Evolutionary conservation across 257 asterid genomes (phyloP).

Genomic region (Asclepias syriaca): DNA sequence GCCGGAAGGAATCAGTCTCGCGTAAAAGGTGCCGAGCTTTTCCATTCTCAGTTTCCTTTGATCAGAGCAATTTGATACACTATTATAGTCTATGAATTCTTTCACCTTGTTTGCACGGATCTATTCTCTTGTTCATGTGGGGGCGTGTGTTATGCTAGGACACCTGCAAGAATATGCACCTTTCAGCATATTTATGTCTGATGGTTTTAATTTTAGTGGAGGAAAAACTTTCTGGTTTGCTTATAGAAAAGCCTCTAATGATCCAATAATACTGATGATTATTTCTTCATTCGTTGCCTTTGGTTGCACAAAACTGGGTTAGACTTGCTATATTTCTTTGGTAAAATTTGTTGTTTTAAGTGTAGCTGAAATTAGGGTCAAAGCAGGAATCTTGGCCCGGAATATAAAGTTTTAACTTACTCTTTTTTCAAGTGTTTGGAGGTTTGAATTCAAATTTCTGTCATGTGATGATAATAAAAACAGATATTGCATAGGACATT

Average conservation of each 20-base stretch:
- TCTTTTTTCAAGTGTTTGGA: background rate
- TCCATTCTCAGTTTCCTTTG: constrained; percentile 4
- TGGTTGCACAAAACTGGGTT: background rate
- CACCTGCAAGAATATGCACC: background rate
- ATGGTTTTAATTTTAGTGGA: background rate
- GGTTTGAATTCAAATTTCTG: background rate
- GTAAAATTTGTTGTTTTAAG: background rate
- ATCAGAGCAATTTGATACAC: background rate
- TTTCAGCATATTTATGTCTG: background rate
- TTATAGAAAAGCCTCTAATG: background rate
- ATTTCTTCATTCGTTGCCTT: background rate
- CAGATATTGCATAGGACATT: background rate
- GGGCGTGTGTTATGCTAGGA: background rate
- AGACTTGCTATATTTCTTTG: background rate
- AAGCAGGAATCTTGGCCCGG: background rate
- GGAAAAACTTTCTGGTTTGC: background rate
- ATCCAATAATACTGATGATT: background rate
- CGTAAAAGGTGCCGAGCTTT: constrained; percentile 52
- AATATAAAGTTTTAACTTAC: background rate
- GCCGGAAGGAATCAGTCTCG: constrained; percentile 45
- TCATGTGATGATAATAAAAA: background rate
- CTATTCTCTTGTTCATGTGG: background rate
- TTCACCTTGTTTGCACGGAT: background rate
- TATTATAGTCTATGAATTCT: background rate
- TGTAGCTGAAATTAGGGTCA: background rate